phyloP scores from a whole-genome alignment of 2,329 filamentous ascomycete species.

The Arthrinium phaeospermum region DNA sequence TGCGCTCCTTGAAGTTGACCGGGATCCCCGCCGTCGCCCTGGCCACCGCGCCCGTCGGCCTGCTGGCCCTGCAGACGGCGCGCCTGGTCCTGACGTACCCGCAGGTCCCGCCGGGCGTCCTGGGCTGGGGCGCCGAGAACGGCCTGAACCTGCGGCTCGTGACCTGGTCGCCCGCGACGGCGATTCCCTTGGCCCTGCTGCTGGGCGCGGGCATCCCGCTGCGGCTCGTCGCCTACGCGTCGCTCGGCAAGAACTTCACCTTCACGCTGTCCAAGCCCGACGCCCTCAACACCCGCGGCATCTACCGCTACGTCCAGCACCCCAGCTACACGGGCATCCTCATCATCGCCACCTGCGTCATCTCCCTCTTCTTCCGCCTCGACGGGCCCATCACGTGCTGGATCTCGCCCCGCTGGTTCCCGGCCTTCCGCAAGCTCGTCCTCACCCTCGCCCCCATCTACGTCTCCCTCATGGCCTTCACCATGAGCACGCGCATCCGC shows the following conservation, averaged over 20 bases:
- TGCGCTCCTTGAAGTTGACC: constrained; percentile 35
- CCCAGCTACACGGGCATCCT: constrained; percentile 55
- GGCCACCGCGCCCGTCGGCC: constrained; percentile 31
- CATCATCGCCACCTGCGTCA: constrained; percentile 40
- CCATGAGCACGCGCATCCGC: constrained; percentile 44
- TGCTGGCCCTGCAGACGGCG: constrained; percentile 32
- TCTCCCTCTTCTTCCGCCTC: constrained; percentile 41
- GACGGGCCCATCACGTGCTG: constrained; percentile 49
- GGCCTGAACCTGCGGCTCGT: constrained; percentile 38
- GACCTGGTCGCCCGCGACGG: constrained; percentile 44
- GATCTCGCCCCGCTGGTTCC: constrained; percentile 36
- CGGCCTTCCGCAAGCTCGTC: constrained; percentile 19
- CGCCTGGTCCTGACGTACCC: constrained; percentile 31
- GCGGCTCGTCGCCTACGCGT: constrained; percentile 45
- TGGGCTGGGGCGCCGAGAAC: constrained; percentile 40
- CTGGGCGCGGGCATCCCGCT: constrained; percentile 38
- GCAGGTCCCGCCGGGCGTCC: constrained; percentile 30
- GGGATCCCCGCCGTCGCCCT: constrained; percentile 32
- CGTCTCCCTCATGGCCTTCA: constrained; percentile 24
- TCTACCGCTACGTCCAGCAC: constrained; percentile 57
- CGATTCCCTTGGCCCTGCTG: constrained; percentile 41
- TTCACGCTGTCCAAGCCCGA: constrained; percentile 56
- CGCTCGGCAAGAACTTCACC: constrained; percentile 58
- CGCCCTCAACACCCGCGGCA: constrained; percentile 49
- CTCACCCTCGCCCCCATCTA: constrained; percentile 24